Base-by-base conservation (phyloP, 768 basidiomycete species). In the Ramaria sp. region DNA sequence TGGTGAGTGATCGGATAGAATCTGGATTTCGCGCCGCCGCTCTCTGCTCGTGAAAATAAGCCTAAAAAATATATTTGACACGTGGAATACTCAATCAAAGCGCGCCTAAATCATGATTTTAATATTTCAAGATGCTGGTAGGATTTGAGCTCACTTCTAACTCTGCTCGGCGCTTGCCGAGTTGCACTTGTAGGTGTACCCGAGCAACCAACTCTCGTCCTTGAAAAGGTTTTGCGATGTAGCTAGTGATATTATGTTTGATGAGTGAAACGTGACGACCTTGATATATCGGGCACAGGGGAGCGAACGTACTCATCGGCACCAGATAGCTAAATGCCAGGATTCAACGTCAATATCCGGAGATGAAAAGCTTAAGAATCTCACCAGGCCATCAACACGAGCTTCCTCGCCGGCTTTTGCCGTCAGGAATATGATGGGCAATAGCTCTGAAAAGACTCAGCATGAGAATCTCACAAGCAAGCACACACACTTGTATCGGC, bases 151-250 rank as follows among this genome's bases (percentile, higher is more conserved):
- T 37, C 34, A 53, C 56, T 51, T 62, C 61, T 47, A 62, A 50
- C 41, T 65, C 64, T 4, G 50, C 42, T 53, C 59, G 61, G 11
- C 66, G 65, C 51, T 73, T 73, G 17, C 72, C 72, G 7, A 73
- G 61, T 41, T 73, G 71, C 53, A 73, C 64, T 46, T 73, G 72
- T 15, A 74, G 63, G 51, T 72, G 67, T 5, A 66, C 69, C 17
- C 73, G 65, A 7, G 73, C 73, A 31, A 74, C 55, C 10, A 74
- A 60, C 56, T 73, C 72, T 47, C 67, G 65, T 1, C 68, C 63
- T 41, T 66, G 68, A 65, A 73, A 74, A 1, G 73, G 73, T 59
- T 74, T 74, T 12, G 64, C 59, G 13, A 74, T 60, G 55, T 69
- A 73, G 53, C 71, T 70, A 31, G 22, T 5, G n/a, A 34, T 22